Evolutionary conservation across 345 rosid species (phyloP), one percentile per base, ranked within the genome.

Genomic region (Citrus medica): DNA sequence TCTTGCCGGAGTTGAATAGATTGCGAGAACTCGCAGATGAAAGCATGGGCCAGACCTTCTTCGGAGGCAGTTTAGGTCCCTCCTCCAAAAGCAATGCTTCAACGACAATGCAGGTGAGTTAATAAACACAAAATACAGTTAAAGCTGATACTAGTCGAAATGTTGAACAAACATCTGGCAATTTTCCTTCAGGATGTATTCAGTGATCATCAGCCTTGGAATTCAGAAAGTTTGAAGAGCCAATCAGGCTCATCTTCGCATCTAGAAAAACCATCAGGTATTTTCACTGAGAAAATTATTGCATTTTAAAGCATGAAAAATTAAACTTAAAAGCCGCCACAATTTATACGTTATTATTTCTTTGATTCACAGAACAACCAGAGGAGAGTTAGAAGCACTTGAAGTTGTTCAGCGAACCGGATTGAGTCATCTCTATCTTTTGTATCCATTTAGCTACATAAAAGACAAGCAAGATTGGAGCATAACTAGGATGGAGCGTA

Each of bases 21-120:
- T 73, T 95, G 83, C 89, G 95, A 81, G 87, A 89, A 37, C 75
- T 85, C 7, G 94, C 92, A 8, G 92, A 91, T 70, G 89, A 85
- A 28, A 86, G 74, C 71, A 79, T 82, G 88, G 73, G 73, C 24
- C 71, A 80, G 76, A 35, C 80, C 81, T 69, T 80, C 71, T 78
- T 75, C 21, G 79, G 79, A 30, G 56, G 78, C 67, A 42, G 69
- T 66, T 73, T 71, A 16, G 81, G 81, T 4, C 76, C 80, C 32
- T 81, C 87, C 56, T 86, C 89, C 24, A 70, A 22, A 51, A 85
- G 84, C 80, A 68, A 48, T 21, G 53, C 69, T 53, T 78, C 85
- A 42, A 38, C 73, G 63, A 42, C 85, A 53, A 16, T 53, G 64
- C 84, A 87, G 83, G 93, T 89, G 42, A 82, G 89, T 84, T 46